These are phyloP conservation scores for Juglanconis juglandina DNA, from an alignment of 2,329 filamentous ascomycete species.

Conservation along the genomic window DNA sequence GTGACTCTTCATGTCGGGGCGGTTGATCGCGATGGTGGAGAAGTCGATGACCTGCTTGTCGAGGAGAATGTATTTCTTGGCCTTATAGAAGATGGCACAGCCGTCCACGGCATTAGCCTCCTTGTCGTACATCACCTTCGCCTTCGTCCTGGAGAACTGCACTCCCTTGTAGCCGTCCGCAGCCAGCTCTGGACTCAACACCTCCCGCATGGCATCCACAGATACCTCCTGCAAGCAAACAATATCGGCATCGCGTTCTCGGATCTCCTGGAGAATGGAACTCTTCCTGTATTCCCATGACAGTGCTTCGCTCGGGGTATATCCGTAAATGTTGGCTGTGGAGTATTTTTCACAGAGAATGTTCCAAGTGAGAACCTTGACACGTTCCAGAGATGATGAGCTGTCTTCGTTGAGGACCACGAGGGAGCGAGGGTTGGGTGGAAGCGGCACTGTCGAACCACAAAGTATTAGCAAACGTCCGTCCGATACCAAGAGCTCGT, in stretches of 20 bases:
- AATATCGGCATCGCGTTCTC: constrained; percentile 78
- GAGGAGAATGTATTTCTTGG: constrained; percentile 86
- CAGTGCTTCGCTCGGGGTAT: constrained; percentile 78
- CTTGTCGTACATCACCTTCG: constrained; percentile 86
- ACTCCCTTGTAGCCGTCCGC: constrained; percentile 90
- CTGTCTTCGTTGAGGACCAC: constrained; percentile 72
- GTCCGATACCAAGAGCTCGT: background rate
- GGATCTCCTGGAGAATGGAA: constrained; percentile 79
- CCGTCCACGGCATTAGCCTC: constrained; percentile 90
- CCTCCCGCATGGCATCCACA: constrained; percentile 85
- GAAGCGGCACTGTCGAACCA: constrained; percentile 61
- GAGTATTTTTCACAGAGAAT: constrained; percentile 93
- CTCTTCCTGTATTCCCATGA: constrained; percentile 84
- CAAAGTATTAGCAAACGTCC: constrained; percentile 21
- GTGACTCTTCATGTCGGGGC: constrained; percentile 94
- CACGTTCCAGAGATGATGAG: constrained; percentile 59
- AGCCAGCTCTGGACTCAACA: constrained; percentile 81
- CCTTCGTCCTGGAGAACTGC: constrained; percentile 85
- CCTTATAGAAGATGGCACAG: constrained; percentile 95
- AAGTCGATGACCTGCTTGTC: constrained; percentile 96
- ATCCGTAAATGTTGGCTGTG: constrained; percentile 80
- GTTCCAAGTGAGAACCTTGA: constrained; percentile 91
- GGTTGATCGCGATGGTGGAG: constrained; percentile 84
- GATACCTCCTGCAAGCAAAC: constrained; percentile 93
- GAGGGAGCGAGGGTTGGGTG: constrained; percentile 72